Percentiles rank a stretch among this genome's conserved stretches.
These are phyloP conservation scores for Aureobasidium uvarum DNA, from an alignment of 2,329 filamentous ascomycete genomes.

Conservation along the genomic window DNA sequence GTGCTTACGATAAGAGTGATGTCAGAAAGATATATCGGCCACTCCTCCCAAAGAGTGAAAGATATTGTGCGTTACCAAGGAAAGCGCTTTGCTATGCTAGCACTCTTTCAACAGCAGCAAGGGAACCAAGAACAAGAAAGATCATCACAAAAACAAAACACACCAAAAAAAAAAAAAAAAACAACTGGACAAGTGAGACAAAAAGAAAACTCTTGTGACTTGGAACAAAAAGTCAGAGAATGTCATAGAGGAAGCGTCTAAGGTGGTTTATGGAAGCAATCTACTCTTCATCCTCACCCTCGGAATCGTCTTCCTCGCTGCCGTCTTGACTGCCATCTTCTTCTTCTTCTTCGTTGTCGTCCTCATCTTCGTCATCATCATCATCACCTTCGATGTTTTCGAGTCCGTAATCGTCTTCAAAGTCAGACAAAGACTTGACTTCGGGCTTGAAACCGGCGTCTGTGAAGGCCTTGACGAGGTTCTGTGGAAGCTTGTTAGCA, in stretches of 20 bases:
- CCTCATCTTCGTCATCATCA: constrained; percentile 64
- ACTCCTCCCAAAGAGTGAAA: too few relatives aligned
- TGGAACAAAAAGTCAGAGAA: neutral
- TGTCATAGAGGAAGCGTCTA: neutral
- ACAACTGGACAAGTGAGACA: too few relatives aligned
- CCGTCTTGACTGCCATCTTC: constrained; percentile 11
- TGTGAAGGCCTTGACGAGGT: constrained; percentile 71
- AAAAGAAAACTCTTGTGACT: too few relatives aligned
- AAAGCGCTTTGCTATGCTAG: too few relatives aligned
- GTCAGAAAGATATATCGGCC: too few relatives aligned
- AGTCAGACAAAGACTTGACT: constrained; percentile 68
- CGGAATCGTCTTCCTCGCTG: constrained; percentile 48
- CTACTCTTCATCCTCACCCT: constrained; percentile 44
- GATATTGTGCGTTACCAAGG: too few relatives aligned
- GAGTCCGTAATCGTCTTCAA: constrained; percentile 92
- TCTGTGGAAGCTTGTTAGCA: constrained; percentile 64
- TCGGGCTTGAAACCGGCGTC: constrained; percentile 75
- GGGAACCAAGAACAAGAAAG: too few relatives aligned
- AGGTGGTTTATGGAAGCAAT: constrained; percentile 8
- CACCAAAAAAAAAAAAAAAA: too few relatives aligned
- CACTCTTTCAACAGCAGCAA: too few relatives aligned
- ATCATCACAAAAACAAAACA: too few relatives aligned
- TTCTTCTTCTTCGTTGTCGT: constrained; percentile 51
- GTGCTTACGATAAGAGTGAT: too few relatives aligned
- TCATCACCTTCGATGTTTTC: constrained; percentile 86